Evolutionary conservation across 1,139 yeast genomes (phyloP).

Genomic region (Yamadazyma aaseri): DNA sequence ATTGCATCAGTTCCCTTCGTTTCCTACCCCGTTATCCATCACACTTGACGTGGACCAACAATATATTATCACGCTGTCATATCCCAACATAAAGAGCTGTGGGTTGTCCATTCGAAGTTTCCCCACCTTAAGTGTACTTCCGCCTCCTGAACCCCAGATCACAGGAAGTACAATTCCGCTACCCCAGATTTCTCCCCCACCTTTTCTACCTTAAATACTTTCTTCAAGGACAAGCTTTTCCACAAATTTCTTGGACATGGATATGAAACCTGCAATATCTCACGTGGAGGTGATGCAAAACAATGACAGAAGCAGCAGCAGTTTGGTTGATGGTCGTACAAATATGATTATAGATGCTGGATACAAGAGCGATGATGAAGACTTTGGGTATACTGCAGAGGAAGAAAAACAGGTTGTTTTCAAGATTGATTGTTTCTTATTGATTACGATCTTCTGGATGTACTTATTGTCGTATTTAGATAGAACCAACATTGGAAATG

Average conservation of each 20-base stretch:
- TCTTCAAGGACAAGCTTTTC: not conserved
- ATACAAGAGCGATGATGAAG: conserved; percentile 6
- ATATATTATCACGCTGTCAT: too few species aligned
- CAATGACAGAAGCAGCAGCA: not conserved
- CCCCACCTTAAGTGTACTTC: not conserved
- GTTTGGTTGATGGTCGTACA: not conserved
- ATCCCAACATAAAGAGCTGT: too few species aligned
- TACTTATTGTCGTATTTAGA: conserved; percentile 18
- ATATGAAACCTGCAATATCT: not conserved
- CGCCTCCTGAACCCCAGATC: not conserved
- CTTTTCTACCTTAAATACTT: not conserved
- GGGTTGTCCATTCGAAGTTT: too few species aligned
- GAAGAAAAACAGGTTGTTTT: conserved; percentile 10
- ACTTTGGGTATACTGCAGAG: conserved; percentile 7
- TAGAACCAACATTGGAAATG: conserved; percentile 26
- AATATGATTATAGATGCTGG: not conserved
- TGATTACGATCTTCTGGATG: conserved; percentile 20
- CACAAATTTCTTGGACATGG: not conserved
- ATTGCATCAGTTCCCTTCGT: too few species aligned
- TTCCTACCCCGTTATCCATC: too few species aligned
- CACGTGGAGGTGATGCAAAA: conserved; percentile 1
- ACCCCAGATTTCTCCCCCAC: conserved; percentile 3
- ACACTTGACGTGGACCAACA: too few species aligned
- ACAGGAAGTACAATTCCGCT: conserved; percentile 3
- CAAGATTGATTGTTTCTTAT: conserved; percentile 21